Percentiles rank a stretch among this genome's conserved stretches.
phyloP scores from a whole-genome alignment of 2,329 filamentous ascomycete genomes.

The Colletotrichum neosansevieriae region DNA sequence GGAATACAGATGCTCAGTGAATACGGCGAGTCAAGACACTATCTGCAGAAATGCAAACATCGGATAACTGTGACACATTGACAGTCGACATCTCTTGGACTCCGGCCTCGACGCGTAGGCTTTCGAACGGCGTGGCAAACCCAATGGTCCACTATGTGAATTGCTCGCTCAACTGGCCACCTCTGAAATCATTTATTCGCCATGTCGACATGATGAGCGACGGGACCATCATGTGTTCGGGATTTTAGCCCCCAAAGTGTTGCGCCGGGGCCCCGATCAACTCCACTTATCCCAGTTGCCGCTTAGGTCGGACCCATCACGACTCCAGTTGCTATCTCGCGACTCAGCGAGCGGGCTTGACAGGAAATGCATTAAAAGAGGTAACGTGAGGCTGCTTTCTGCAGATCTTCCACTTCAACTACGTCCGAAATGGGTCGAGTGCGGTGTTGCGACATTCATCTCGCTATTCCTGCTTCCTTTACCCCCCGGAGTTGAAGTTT shows the following conservation, averaged over 20 bases:
- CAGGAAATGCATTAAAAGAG: too few species aligned
- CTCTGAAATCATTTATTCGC: neutral
- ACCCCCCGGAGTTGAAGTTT: too few species aligned
- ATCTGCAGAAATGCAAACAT: constrained; percentile 3
- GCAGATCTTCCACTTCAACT: too few species aligned
- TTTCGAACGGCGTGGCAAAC: constrained; percentile 2
- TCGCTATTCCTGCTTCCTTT: too few species aligned
- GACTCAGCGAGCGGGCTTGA: too few species aligned
- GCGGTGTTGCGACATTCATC: too few species aligned
- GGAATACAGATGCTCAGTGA: neutral
- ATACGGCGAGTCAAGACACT: constrained; percentile 13
- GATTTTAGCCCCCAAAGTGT: constrained; percentile 2
- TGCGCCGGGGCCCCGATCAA: neutral
- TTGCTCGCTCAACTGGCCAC: neutral
- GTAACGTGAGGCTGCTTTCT: too few species aligned
- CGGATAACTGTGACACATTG: constrained; percentile 9
- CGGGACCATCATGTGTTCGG: neutral
- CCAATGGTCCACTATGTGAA: neutral
- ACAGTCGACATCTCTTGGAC: neutral
- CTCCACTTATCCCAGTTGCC: neutral
- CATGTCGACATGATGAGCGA: neutral
- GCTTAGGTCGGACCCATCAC: constrained; percentile 10
- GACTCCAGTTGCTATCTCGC: neutral
- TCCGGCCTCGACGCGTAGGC: neutral
- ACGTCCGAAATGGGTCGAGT: too few species aligned